These are phyloP conservation scores for Apiospora saccharicola DNA, from an alignment of 2,329 filamentous ascomycete genomes.

Conservation along the genomic window DNA sequence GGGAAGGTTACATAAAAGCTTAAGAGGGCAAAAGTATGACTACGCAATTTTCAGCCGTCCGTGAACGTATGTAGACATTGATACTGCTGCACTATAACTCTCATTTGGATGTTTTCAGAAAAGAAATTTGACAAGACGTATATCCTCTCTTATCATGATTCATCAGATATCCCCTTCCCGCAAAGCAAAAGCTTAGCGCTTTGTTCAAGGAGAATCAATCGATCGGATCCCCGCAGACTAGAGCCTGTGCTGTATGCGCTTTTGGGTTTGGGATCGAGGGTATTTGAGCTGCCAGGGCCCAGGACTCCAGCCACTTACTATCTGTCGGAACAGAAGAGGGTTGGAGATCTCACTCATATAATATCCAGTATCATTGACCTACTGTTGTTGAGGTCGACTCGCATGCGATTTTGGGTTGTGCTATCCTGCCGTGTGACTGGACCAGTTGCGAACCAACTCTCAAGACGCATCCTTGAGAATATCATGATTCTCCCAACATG, in stretches of 20 bases:
- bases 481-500: too few species aligned
- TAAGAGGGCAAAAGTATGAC: background rate
- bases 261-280: background rate
- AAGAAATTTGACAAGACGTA: background rate
- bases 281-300: background rate
- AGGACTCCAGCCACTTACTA: background rate
- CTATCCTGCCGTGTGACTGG: background rate
- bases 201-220: background rate
- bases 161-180: background rate
- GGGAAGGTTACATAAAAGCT: background rate
- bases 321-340: background rate
- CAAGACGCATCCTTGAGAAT: background rate
- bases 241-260: background rate
- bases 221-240: background rate
- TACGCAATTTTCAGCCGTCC: background rate
- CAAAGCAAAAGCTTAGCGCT: conserved; percentile 4
- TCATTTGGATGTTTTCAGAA: background rate
- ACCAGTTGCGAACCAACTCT: background rate
- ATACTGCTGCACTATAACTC: background rate
- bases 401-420: background rate
- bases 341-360: background rate
- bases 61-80: background rate
- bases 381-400: background rate
- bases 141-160: background rate
- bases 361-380: background rate